Base-by-base conservation (phyloP, 768 basidiomycete genomes). In the Termitomyces sp. region DNA sequence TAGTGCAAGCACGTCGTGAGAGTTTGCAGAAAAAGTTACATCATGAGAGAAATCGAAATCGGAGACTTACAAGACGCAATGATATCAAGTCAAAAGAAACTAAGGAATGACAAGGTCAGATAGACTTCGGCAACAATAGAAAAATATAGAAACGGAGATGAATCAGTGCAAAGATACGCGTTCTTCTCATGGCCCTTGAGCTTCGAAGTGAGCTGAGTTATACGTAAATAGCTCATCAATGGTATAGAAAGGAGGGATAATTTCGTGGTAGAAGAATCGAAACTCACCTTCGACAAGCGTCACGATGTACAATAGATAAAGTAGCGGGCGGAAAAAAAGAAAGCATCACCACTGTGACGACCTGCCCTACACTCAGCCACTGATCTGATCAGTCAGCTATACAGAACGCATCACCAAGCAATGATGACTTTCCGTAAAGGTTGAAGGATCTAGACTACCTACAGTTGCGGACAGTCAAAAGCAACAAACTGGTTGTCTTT, bases 191-290 rank as follows among this genome's bases (percentile, higher is more conserved):
- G 63, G 73, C 75, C 81, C 66, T 65, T 67, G 60, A 71, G 79
- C 77, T 56, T 85, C 84, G 83, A 85, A 84, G 84, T 85, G 84
- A 85, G 84, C 84, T 85, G 84, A 85, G 84, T 83, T 79, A 56
- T 61, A 63, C 60, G 62, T 56, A 55, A 47, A 58, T 17, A 50
- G 61, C 60, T 66, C 65, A 66, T 66, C 65, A 25, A 32, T 38
- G 29, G n/a, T 52, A 38, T 7, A 59, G 25, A 7, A 20, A 48
- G 15, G 31, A 40, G 15, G 29, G 4, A 17, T 42, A 1, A 42
- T 42, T 14, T 40, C 38, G 14, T 4, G 4, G 4, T 14, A 42
- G 37, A 55, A 31, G 17, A n/a, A 20, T 45, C 15, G 3, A 20
- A 45, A 45, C 43, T n/a, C 4, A 45, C 43, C 43, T 20, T 45